Evolutionary conservation across 75 land plant genomes (phyloP).

Genomic region (Pinus albicaulis): DNA sequence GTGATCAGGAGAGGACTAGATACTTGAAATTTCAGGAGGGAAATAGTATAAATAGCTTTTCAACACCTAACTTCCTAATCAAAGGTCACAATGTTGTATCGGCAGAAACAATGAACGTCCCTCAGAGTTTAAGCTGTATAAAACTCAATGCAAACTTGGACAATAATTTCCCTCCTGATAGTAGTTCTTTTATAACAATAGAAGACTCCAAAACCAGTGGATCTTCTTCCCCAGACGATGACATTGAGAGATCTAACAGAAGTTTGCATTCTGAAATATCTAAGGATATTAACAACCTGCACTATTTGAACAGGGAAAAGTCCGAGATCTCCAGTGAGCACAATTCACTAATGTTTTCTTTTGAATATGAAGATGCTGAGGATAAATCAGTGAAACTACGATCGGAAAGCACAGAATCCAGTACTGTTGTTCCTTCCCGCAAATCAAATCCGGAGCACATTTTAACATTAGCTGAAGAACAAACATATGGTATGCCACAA

Average conservation of each 20-base stretch:
- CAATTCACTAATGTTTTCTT: not conserved
- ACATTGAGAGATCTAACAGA: not conserved
- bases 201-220: constrained; percentile 5
- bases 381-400: not conserved
- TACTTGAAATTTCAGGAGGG: not conserved
- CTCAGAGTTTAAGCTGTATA: not conserved
- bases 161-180: not conserved
- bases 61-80: not conserved
- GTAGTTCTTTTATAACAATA: constrained; percentile 9
- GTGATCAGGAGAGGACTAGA: not conserved
- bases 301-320: not conserved
- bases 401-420: constrained; percentile 1
- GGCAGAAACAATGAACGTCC: not conserved
- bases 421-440: not conserved
- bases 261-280: not conserved
- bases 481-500: not conserved
- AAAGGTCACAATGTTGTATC: not conserved
- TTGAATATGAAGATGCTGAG: not conserved
- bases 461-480: not conserved
- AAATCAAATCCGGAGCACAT: not conserved
- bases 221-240: constrained; percentile 2
- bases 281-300: not conserved
- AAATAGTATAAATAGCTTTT: not conserved
- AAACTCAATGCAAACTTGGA: not conserved
- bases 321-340: not conserved